Conservation (phyloP, 2,329 filamentous ascomycete genomes). For the Epichloe typhina region DNA sequence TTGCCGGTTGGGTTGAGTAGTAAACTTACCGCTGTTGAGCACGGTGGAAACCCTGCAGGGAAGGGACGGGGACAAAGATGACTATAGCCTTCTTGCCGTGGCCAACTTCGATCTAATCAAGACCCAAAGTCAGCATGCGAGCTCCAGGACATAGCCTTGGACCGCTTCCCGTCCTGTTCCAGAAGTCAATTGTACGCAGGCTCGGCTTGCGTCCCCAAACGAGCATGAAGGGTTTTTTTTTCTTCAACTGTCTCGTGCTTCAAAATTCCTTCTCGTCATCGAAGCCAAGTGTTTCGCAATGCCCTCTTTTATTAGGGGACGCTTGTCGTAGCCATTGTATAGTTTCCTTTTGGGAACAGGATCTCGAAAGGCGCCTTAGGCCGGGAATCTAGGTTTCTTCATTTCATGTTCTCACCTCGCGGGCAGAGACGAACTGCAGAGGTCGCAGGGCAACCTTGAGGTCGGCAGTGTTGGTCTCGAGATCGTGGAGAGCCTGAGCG, state of each 20-base stretch:
- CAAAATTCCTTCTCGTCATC: slow-evolving; percentile 7
- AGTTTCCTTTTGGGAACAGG: slow-evolving; percentile 29
- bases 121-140: slow-evolving; percentile 63
- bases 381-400: slow-evolving; percentile 12
- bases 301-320: slow-evolving; percentile 5
- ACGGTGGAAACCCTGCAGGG: slow-evolving; percentile 97
- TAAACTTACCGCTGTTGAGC: slow-evolving; percentile 92
- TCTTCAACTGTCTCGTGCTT: slow-evolving; percentile 4
- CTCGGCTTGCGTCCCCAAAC: slow-evolving; percentile 16
- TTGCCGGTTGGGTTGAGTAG: not conserved
- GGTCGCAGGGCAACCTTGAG: slow-evolving; percentile 92
- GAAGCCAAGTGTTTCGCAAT: not conserved
- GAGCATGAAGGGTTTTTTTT: slow-evolving; percentile 3
- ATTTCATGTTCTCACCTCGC: slow-evolving; percentile 73
- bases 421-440: slow-evolving; percentile 96
- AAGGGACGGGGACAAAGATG: slow-evolving; percentile 99
- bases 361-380: slow-evolving; percentile 17
- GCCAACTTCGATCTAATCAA: slow-evolving; percentile 93
- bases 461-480: slow-evolving; percentile 98
- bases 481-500: slow-evolving; percentile 92
- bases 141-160: slow-evolving; percentile 58
- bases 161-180: slow-evolving; percentile 66
- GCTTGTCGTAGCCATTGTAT: slow-evolving; percentile 21
- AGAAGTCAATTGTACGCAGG: slow-evolving; percentile 29
- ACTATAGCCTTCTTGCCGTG: slow-evolving; percentile 99